A percentile compares a stretch with the other conserved stretches of the same genome.
Conservation (phyloP, 1,139 yeast species). For the Geotrichum europaeum region DNA sequence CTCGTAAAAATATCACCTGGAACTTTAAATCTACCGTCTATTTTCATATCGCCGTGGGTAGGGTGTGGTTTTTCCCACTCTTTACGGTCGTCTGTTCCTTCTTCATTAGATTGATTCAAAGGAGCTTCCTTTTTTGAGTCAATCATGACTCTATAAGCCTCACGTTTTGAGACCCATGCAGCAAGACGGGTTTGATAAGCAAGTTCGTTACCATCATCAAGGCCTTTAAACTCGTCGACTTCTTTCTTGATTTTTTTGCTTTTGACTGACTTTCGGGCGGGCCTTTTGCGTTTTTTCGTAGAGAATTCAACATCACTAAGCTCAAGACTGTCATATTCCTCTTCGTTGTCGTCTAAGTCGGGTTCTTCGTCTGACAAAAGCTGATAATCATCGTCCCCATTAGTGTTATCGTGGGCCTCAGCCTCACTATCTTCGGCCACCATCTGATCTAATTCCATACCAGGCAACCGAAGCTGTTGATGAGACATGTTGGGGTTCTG, state of each 20-base stretch:
- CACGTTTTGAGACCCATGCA: constrained; percentile 48
- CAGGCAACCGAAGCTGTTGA: constrained; percentile 43
- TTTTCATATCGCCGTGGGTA: constrained; percentile 60
- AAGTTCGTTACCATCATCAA: constrained; percentile 76
- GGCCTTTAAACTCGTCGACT: constrained; percentile 38
- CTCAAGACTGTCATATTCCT: constrained; percentile 28
- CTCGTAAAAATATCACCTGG: constrained; percentile 92
- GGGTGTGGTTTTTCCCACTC: constrained; percentile 81
- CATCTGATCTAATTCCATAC: constrained; percentile 32
- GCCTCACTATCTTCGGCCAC: constrained; percentile 21
- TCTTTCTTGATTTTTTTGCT: constrained; percentile 18
- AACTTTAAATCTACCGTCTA: constrained; percentile 61
- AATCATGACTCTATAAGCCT: constrained; percentile 26
- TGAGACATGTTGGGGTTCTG: constrained; percentile 32
- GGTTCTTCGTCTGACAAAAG: constrained; percentile 18
- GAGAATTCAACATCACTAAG: constrained; percentile 24
- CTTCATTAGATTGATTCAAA: neutral
- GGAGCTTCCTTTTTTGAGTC: constrained; percentile 10
- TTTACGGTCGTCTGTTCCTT: constrained; percentile 33
- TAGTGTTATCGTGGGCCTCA: constrained; percentile 13
- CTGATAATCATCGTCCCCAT: constrained; percentile 24
- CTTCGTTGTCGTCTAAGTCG: constrained; percentile 25
- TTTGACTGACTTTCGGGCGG: constrained; percentile 19
- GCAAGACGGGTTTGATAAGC: constrained; percentile 53
- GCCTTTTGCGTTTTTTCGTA: constrained; percentile 18